Evolutionary conservation across 495 filamentous ascomycete genomes (phyloP).

Genomic region (Aspergillus carlsbadensis): DNA sequence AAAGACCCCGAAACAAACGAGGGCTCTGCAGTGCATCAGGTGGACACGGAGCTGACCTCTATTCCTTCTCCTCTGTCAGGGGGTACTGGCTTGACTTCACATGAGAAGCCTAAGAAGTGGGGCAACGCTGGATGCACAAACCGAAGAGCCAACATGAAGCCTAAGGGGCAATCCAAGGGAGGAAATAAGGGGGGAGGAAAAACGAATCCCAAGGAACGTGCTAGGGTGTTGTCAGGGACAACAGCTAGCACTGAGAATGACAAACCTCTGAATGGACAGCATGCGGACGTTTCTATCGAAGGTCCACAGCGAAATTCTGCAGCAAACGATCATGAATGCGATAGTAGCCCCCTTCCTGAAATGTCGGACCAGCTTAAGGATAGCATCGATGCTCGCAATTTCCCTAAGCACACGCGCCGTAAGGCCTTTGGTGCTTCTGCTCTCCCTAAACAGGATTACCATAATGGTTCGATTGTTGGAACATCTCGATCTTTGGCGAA

Average conservation of each 20-base stretch:
- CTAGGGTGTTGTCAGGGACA: neutral
- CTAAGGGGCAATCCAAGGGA: neutral
- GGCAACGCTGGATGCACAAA: neutral
- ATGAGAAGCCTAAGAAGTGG: neutral
- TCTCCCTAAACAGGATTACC: too few species aligned
- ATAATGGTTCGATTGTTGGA: too few species aligned
- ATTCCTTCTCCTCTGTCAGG: slow-evolving; percentile 21
- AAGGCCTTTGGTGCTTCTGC: too few species aligned
- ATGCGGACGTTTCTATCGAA: neutral
- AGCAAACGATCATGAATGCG: neutral
- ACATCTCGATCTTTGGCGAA: neutral
- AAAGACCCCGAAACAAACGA: slow-evolving; percentile 35
- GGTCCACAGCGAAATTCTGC: neutral
- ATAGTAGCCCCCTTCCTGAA: too few species aligned
- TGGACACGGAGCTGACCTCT: slow-evolving; percentile 10
- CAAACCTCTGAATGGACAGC: neutral
- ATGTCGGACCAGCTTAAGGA: too few species aligned
- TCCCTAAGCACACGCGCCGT: too few species aligned
- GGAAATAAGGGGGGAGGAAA: neutral
- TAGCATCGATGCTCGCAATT: too few species aligned
- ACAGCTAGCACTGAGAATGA: neutral
- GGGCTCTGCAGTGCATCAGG: slow-evolving; percentile 12
- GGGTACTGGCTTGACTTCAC: neutral
- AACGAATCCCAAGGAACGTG: neutral
- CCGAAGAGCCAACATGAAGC: neutral